A percentile compares a stretch with the other conserved stretches of the same genome.
Evolutionary conservation across 1,284 basidiomycete species (phyloP).

Genomic region (Leccinum pachyderme): DNA sequence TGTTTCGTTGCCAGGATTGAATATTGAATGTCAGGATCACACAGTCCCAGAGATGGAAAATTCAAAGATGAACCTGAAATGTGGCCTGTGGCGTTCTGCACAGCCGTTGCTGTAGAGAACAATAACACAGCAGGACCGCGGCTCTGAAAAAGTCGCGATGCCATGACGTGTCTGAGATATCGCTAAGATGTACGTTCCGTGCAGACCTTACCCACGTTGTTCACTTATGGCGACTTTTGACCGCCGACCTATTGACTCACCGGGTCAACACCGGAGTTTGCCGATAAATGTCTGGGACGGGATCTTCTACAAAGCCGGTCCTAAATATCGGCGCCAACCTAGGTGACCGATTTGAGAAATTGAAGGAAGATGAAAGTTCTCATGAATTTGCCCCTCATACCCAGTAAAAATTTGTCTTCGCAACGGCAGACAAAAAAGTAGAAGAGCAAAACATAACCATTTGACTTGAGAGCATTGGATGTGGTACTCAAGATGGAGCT

Average conservation of each 20-base stretch:
- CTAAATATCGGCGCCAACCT: constrained; percentile 7
- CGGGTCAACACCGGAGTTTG: neutral
- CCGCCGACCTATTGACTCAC: constrained; percentile 3
- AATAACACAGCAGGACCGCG: constrained; percentile 16
- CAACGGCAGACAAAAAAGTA: too few relatives aligned
- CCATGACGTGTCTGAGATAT: constrained; percentile 1
- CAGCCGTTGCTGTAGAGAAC: constrained; percentile 10
- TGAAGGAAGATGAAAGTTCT: neutral
- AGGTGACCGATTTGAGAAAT: constrained; percentile 1
- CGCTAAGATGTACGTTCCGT: constrained; percentile 6
- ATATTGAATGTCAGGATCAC: neutral
- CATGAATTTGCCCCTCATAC: neutral
- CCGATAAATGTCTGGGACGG: neutral
- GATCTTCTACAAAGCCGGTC: neutral
- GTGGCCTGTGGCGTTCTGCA: constrained; percentile 12
- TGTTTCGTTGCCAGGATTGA: neutral
- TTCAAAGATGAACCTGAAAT: neutral
- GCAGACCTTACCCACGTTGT: constrained; percentile 2
- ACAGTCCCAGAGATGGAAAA: constrained; percentile 1
- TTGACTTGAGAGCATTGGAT: neutral
- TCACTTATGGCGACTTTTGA: constrained; percentile 11
- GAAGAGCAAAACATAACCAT: neutral
- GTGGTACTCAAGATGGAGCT: neutral
- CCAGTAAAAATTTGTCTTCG: neutral
- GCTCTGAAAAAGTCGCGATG: neutral